Evolutionary conservation across 2,329 filamentous ascomycete genomes (phyloP).

Genomic region (Neofusicoccum laricinum): DNA sequence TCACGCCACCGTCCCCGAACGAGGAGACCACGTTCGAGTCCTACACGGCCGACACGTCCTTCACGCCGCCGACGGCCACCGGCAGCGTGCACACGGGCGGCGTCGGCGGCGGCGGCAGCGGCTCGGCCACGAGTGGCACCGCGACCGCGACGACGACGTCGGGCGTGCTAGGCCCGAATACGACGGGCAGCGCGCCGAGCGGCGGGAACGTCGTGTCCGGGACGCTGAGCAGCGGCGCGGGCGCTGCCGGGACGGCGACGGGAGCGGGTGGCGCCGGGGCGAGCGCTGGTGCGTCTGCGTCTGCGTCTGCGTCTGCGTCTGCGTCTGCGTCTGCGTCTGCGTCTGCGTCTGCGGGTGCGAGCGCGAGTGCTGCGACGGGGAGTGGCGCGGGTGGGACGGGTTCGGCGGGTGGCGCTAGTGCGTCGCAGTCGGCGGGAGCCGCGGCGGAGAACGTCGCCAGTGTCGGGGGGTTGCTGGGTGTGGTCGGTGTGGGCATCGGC

Average conservation of each 20-base stretch:
- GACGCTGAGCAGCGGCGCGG: no score
- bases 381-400: background rate
- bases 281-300: background rate
- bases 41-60: background rate
- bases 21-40: background rate
- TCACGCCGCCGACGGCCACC: background rate
- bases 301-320: background rate
- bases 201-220: background rate
- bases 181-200: slow-evolving; percentile 3
- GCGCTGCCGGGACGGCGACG: no score
- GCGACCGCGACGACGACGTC: background rate
- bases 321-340: background rate
- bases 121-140: no score
- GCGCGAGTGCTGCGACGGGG: background rate
- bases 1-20: background rate
- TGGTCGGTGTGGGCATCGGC: background rate
- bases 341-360: background rate
- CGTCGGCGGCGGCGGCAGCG: no score
- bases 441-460: background rate
- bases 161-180: slow-evolving; percentile 2
- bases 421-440: background rate
- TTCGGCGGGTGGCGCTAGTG: background rate
- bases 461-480: background rate
- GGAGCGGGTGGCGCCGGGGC: background rate
- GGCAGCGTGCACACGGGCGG: slow-evolving; percentile 4